Percentiles rank a stretch among this genome's conserved stretches.
phyloP scores from a whole-genome alignment of 2,329 filamentous ascomycete species.

The Calonectria hongkongensis region DNA sequence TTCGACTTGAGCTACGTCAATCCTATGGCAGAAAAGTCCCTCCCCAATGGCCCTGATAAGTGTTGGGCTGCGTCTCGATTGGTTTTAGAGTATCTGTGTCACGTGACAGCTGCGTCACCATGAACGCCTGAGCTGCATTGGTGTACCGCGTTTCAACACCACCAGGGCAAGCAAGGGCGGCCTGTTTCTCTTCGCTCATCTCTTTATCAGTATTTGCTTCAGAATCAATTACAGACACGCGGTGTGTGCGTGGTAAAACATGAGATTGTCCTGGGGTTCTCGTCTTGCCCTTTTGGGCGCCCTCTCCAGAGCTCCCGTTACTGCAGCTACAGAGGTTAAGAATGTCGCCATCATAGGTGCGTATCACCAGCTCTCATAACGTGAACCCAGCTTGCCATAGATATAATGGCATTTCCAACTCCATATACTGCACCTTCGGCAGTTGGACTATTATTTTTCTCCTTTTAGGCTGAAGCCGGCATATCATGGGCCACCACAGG shows the following conservation, averaged over 20 bases:
- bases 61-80: not conserved
- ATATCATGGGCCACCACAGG: not conserved
- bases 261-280: conserved; percentile 43
- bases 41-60: too few species aligned
- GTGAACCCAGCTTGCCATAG: not conserved
- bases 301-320: conserved; percentile 39
- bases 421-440: not conserved
- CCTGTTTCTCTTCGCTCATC: conserved; percentile 4
- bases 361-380: conserved; percentile 41
- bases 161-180: not conserved
- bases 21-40: not conserved
- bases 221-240: not conserved
- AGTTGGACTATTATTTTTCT: not conserved
- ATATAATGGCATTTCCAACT: not conserved
- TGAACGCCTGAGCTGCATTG: conserved; percentile 20
- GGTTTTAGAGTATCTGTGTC: not conserved
- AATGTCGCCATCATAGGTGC: conserved; percentile 62
- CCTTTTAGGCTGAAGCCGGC: not conserved
- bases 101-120: conserved; percentile 33
- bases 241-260: conserved; percentile 27
- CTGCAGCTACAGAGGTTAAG: conserved; percentile 48
- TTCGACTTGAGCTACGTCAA: not conserved
- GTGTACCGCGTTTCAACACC: not conserved
- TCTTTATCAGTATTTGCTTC: not conserved
- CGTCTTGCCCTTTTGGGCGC: conserved; percentile 47